A percentile compares a stretch with the other conserved stretches of the same genome.
These are phyloP conservation scores for Dacryopinax spathularia DNA, from an alignment of 768 basidiomycete genomes.

Conservation along the genomic window DNA sequence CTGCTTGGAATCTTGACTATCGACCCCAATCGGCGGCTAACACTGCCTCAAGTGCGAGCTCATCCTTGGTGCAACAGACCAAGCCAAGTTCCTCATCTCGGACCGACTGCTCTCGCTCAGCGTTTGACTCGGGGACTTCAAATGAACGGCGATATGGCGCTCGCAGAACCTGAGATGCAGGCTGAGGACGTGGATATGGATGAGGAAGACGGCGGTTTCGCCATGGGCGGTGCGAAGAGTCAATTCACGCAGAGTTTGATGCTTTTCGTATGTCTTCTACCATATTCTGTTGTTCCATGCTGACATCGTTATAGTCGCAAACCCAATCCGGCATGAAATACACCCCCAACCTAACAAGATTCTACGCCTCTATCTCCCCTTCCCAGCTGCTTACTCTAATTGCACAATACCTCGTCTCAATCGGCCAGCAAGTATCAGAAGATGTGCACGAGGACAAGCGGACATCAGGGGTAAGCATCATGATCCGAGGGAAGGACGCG, in stretches of 20 bases:
- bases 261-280: conserved; percentile 52
- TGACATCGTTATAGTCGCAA: conserved; percentile 49
- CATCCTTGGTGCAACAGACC: conserved; percentile 69
- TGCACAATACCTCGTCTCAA: conserved; percentile 35
- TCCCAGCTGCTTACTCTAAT: conserved; percentile 39
- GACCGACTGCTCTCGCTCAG: conserved; percentile 44
- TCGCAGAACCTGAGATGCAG: conserved; percentile 41
- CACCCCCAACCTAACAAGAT: conserved; percentile 62
- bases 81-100: conserved; percentile 48
- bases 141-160: conserved; percentile 55
- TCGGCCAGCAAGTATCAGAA: conserved; percentile 32
- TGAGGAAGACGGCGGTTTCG: conserved; percentile 51
- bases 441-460: conserved; percentile 5
- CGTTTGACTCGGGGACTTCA: conserved; percentile 55
- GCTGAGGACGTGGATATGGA: conserved; percentile 3
- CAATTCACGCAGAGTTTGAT: conserved; percentile 71
- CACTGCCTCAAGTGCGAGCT: conserved; percentile 37
- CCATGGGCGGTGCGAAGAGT: conserved; percentile 34
- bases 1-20: conserved; percentile 61
- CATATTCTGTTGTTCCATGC: background rate
- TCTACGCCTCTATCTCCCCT: conserved; percentile 52
- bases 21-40: conserved; percentile 53
- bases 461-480: conserved; percentile 30
- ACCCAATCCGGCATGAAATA: conserved; percentile 62
- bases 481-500: conserved; percentile 50